Conservation (phyloP, 2,329 filamentous ascomycete species). For the Alternaria sp. region DNA sequence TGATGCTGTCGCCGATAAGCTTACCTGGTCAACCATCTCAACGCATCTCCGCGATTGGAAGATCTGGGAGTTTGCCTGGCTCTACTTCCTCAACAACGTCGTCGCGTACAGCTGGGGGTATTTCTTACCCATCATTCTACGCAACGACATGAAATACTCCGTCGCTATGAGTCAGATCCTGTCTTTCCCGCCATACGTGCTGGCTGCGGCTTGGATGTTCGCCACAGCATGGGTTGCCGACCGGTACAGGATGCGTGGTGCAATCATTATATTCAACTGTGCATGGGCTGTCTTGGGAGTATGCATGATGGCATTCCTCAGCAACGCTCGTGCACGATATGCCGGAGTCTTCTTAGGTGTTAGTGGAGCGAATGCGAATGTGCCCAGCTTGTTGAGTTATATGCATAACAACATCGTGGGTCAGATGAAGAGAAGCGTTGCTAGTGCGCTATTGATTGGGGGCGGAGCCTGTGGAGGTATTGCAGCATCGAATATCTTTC, state of each 20-base stretch:
- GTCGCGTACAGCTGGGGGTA: conserved; percentile 25
- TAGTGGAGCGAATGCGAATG: conserved; percentile 27
- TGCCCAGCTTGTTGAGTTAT: conserved; percentile 26
- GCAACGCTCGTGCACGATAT: conserved; percentile 24
- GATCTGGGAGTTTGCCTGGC: conserved; percentile 22
- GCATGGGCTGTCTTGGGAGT: conserved; percentile 65
- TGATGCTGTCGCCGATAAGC: conserved; percentile 33
- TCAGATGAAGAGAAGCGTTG: conserved; percentile 35
- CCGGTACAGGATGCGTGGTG: conserved; percentile 20
- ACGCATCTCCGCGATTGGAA: conserved; percentile 27
- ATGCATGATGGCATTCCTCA: conserved; percentile 57
- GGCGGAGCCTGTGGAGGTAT: conserved; percentile 31
- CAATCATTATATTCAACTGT: conserved; percentile 61
- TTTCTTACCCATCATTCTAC: conserved; percentile 28
- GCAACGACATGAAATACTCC: conserved; percentile 22
- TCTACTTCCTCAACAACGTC: conserved; percentile 22
- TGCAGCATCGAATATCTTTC: conserved; percentile 28
- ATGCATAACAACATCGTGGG: conserved; percentile 40
- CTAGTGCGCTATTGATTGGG: conserved; percentile 33
- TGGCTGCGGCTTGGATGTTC: conserved; percentile 63
- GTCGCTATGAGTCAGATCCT: conserved; percentile 60
- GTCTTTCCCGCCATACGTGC: conserved; percentile 62
- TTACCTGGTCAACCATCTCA: conserved; percentile 12
- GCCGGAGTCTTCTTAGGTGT: conserved; percentile 29
- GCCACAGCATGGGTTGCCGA: conserved; percentile 60